Evolutionary conservation across 495 filamentous ascomycete species (phyloP).

Genomic region (Jackrogersella minutella): DNA sequence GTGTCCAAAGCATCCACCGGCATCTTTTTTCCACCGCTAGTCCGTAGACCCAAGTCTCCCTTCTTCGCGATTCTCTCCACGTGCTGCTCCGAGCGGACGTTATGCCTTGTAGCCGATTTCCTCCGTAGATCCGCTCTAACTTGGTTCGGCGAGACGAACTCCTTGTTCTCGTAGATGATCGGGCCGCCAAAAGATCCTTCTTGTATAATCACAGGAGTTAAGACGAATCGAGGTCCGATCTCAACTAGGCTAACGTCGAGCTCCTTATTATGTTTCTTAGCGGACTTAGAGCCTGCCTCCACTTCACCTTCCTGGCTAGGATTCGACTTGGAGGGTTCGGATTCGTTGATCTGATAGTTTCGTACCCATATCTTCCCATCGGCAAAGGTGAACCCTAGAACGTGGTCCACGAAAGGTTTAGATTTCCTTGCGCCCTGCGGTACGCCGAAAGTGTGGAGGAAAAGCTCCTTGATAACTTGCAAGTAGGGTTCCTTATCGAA

Average conservation of each 20-base stretch:
- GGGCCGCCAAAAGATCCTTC: constrained; percentile 96
- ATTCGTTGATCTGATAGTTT: constrained; percentile 91
- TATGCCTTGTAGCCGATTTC: constrained; percentile 77
- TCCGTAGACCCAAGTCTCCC: constrained; percentile 75
- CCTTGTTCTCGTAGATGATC: constrained; percentile 98
- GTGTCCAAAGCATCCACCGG: constrained; percentile 79
- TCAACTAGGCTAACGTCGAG: constrained; percentile 86
- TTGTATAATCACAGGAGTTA: constrained; percentile 95
- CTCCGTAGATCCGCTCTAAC: constrained; percentile 80
- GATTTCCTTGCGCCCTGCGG: constrained; percentile 84
- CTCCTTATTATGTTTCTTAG: constrained; percentile 55
- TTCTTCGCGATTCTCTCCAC: constrained; percentile 77
- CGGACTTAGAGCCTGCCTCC: constrained; percentile 39
- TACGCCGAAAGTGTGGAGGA: constrained; percentile 92
- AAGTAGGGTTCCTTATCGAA: constrained; percentile 81
- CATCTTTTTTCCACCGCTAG: constrained; percentile 65
- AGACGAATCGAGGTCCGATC: constrained; percentile 92
- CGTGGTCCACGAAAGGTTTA: constrained; percentile 96
- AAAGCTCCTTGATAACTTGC: constrained; percentile 81
- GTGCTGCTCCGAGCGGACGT: constrained; percentile 73
- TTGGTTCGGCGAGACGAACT: constrained; percentile 96
- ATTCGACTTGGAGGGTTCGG: constrained; percentile 65
- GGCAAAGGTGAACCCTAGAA: constrained; percentile 89
- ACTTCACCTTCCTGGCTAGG: constrained; percentile 45
- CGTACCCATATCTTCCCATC: constrained; percentile 98